Evolutionary conservation across 495 filamentous ascomycete species (phyloP).

Genomic region (Penicillium egyptiacum): DNA sequence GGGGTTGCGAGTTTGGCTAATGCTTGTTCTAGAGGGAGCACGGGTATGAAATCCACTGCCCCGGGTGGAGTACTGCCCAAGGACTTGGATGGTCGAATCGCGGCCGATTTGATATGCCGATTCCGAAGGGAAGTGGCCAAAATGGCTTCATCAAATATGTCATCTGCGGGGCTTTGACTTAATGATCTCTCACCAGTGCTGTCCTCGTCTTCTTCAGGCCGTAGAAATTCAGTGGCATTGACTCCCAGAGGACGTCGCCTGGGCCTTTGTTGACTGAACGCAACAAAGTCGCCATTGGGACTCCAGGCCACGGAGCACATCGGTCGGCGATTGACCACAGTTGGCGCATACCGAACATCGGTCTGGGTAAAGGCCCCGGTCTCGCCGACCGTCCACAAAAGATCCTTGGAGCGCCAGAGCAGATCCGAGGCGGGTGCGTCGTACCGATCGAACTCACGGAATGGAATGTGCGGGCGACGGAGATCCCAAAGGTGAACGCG

Average conservation of each 20-base stretch:
- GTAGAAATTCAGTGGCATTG: slow-evolving; percentile 39
- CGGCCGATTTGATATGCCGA: slow-evolving; percentile 34
- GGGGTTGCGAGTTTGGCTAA: slow-evolving; percentile 55
- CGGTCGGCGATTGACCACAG: slow-evolving; percentile 64
- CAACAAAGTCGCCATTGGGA: slow-evolving; percentile 45
- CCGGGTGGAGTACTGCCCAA: slow-evolving; percentile 58
- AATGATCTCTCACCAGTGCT: slow-evolving; percentile 46
- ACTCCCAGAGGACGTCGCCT: slow-evolving; percentile 38
- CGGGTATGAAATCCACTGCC: slow-evolving; percentile 42
- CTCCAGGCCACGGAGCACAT: slow-evolving; percentile 50
- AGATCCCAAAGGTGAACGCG: slow-evolving; percentile 91
- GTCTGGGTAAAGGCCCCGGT: slow-evolving; percentile 84
- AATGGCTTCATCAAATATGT: slow-evolving; percentile 59
- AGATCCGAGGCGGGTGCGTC: slow-evolving; percentile 69
- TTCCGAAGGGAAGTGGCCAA: slow-evolving; percentile 50
- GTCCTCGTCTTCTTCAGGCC: slow-evolving; percentile 31
- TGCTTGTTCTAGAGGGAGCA: slow-evolving; percentile 61
- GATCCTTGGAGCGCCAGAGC: slow-evolving; percentile 86
- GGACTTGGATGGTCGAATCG: slow-evolving; percentile 41
- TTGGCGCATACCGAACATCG: slow-evolving; percentile 78
- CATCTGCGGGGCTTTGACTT: slow-evolving; percentile 67
- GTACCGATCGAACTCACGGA: slow-evolving; percentile 78
- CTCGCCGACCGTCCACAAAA: slow-evolving; percentile 87
- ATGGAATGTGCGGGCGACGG: slow-evolving; percentile 80
- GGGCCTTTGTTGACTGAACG: slow-evolving; percentile 51